Conservation (phyloP, 768 basidiomycete genomes). For the Chalciporus chontae region DNA sequence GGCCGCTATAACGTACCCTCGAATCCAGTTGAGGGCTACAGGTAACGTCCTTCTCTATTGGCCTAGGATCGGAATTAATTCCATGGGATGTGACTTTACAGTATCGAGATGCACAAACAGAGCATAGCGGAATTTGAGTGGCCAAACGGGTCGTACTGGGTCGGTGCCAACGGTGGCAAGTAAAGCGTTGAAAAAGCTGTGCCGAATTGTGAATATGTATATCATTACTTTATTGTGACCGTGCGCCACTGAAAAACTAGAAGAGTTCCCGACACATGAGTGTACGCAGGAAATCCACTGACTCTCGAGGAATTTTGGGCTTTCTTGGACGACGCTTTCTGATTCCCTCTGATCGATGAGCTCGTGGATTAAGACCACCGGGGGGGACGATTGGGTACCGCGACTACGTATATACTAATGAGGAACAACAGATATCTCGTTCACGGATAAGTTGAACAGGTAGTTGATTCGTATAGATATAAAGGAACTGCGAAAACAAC, state of each 20-base stretch:
- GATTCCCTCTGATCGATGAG: not conserved
- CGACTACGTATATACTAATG: conserved; percentile 5
- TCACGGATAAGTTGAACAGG: conserved; percentile 6
- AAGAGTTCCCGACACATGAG: no score
- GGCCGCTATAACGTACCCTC: conserved; percentile 88
- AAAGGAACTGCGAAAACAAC: conserved; percentile 9
- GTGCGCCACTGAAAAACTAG: not conserved
- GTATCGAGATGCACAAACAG: conserved; percentile 83
- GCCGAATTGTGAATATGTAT: not conserved
- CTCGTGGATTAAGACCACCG: conserved; percentile 4
- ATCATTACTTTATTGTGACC: not conserved
- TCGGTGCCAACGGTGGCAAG: conserved; percentile 5
- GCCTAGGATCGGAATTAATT: not conserved
- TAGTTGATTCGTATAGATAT: conserved; percentile 23
- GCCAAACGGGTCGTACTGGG: conserved; percentile 61
- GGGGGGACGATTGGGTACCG: not conserved
- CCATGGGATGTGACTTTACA: conserved; percentile 31
- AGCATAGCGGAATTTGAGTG: conserved; percentile 84
- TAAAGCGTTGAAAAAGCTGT: not conserved
- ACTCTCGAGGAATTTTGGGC: not conserved
- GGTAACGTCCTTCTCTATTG: conserved; percentile 11
- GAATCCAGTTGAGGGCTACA: conserved; percentile 74
- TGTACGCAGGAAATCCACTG: no score
- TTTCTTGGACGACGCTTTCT: not conserved
- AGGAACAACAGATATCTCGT: conserved; percentile 3